Base-by-base conservation (phyloP, 2,329 filamentous ascomycete species). In the Fusarium udum region DNA sequence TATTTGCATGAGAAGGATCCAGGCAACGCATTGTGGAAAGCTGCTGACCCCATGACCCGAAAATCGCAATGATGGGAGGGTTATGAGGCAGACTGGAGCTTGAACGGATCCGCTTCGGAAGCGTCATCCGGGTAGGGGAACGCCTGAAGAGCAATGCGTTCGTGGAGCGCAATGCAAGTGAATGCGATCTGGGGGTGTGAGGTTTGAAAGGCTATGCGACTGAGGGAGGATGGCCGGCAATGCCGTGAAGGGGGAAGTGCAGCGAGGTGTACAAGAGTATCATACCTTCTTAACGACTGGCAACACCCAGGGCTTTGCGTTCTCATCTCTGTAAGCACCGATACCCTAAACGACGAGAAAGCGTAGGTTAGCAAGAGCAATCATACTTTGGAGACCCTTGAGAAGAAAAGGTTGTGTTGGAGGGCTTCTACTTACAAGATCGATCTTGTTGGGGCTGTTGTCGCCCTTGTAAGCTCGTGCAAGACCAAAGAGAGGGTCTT, bases 251-350 rank as follows among this genome's bases (percentile, higher is more conserved):
- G 34, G 32, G 53, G 40, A 57, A 70, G 48, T 28, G 57, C 53
- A 67, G 34, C 48, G 56, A 42, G 67, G 45, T 55, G 56, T 22
- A 43, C 36, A 36, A 48, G 46, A 62, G 65, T 45, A 40, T 60
- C 76, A 61, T 85, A 97, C 95, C 93, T 97, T 97, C 86, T 94
- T 97, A 71, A 98, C 95, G 6, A 98, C 95, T 26, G 96, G 95
- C 72, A 99, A 85, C 71, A 99, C 91, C 96, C 96, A 99, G 7
- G 96, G 96, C 87, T 98, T 98, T 70, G 95, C 95, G 81, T 95
- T 92, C 85, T 98, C 88, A 80, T 97, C 96, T 81, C 96, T 90
- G 85, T 99, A 99, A 67, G 96, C 96, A 77, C 96, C 96, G 85
- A 98, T 91, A 66, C 90, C 90, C 89, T 90, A 66, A 40, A 43